phyloP scores from a whole-genome alignment of 352 stramenopile genomes.

The Globisporangium cystogenes region DNA sequence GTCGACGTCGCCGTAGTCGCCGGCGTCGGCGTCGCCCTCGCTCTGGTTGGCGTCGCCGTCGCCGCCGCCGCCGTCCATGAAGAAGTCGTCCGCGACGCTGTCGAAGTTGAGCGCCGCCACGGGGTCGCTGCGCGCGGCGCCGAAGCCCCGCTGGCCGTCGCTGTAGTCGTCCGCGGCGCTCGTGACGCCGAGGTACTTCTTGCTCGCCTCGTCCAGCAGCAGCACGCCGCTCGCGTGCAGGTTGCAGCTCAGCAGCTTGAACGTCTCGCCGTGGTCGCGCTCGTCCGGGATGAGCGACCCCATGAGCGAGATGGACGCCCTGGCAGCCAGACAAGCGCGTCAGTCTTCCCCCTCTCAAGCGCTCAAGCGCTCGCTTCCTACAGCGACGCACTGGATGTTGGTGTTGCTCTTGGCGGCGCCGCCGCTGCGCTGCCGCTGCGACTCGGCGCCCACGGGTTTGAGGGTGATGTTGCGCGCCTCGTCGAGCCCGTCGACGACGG shows the following conservation, averaged over 20 bases:
- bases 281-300: conserved; percentile 72
- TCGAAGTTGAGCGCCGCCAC: conserved; percentile 38
- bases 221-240: conserved; percentile 67
- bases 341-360: too few relatives aligned
- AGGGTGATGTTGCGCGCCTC: conserved; percentile 65
- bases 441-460: conserved; percentile 13
- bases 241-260: conserved; percentile 81
- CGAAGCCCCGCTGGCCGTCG: conserved; percentile 8
- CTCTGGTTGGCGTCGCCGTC: conserved; percentile 22
- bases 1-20: conserved; percentile 23
- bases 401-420: conserved; percentile 43
- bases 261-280: conserved; percentile 73
- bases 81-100: conserved; percentile 19
- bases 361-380: too few relatives aligned
- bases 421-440: conserved; percentile 14
- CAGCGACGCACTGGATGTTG: conserved; percentile 48
- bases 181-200: conserved; percentile 47
- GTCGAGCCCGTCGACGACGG: conserved; percentile 54
- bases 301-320: conserved; percentile 76
- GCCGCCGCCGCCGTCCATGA: conserved; percentile 26
- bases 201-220: conserved; percentile 73
- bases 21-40: conserved; percentile 14
- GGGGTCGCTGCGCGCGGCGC: conserved; percentile 6
- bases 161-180: conserved; percentile 4
- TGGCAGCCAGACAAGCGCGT: conserved; percentile 8